Conservation (phyloP, 2,329 filamentous ascomycete genomes). For the Fusarium sp. region DNA sequence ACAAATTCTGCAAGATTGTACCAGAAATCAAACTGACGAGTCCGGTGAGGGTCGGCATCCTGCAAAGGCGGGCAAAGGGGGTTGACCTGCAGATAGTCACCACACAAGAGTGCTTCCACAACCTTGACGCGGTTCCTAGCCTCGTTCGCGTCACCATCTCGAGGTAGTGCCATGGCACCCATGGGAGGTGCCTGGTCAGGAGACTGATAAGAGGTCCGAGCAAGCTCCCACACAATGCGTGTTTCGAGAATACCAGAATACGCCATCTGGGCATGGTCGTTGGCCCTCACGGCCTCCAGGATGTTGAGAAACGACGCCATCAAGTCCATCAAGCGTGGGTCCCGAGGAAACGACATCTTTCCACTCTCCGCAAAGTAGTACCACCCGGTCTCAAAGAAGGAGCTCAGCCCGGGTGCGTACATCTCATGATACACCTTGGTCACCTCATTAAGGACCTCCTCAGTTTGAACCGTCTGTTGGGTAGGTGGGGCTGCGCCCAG, state of each 20-base stretch:
- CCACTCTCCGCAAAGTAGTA: conserved; percentile 68
- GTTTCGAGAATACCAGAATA: conserved; percentile 68
- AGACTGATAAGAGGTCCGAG: conserved; percentile 60
- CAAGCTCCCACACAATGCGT: conserved; percentile 70
- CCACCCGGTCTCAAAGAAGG: conserved; percentile 87
- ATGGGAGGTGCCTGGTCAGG: conserved; percentile 50
- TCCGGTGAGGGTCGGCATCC: conserved; percentile 64
- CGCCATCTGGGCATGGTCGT: conserved; percentile 64
- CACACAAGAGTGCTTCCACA: conserved; percentile 81
- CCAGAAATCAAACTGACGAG: conserved; percentile 85
- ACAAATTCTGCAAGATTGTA: conserved; percentile 77
- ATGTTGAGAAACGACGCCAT: conserved; percentile 74
- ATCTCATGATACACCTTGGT: conserved; percentile 79
- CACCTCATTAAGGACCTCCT: conserved; percentile 72
- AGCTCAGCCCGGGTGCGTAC: conserved; percentile 80
- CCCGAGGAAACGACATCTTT: conserved; percentile 60
- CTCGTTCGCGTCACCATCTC: conserved; percentile 71
- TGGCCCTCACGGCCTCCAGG: conserved; percentile 61
- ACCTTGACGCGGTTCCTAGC: conserved; percentile 78
- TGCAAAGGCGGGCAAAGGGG: conserved; percentile 64
- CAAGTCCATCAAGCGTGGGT: conserved; percentile 72
- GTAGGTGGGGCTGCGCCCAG: conserved; percentile 71
- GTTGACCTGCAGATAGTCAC: conserved; percentile 72
- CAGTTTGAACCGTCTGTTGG: conserved; percentile 63
- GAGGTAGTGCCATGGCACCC: conserved; percentile 53